A percentile compares a stretch with the other conserved stretches of the same genome.
phyloP scores from a whole-genome alignment of 2,329 filamentous ascomycete species.

The Westerdykella ornata region DNA sequence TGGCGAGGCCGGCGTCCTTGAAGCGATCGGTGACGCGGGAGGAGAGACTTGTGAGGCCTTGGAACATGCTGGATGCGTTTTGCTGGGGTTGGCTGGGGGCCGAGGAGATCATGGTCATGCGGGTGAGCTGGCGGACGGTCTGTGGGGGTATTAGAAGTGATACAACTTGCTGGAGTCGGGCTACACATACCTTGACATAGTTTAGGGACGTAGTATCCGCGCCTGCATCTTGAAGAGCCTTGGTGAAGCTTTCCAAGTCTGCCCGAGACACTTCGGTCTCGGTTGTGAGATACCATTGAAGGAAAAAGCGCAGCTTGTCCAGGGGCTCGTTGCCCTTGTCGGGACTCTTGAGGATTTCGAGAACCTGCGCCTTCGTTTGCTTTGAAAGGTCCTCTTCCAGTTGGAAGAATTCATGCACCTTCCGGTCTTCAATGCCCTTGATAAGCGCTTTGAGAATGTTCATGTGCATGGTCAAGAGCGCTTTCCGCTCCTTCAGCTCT shows the following conservation, averaged over 20 bases:
- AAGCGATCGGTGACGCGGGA: conserved; percentile 88
- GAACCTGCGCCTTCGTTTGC: conserved; percentile 79
- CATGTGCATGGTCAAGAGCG: conserved; percentile 89
- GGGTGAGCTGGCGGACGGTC: conserved; percentile 80
- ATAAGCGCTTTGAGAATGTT: conserved; percentile 79
- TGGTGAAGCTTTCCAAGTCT: conserved; percentile 81
- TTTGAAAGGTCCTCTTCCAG: conserved; percentile 89
- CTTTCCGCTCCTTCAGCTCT: conserved; percentile 85
- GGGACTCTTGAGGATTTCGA: conserved; percentile 75
- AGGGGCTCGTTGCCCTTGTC: conserved; percentile 75
- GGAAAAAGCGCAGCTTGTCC: conserved; percentile 88
- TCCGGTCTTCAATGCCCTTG: conserved; percentile 85
- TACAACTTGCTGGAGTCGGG: background rate
- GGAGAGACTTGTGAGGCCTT: conserved; percentile 85
- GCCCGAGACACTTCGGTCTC: conserved; percentile 77
- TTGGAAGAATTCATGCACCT: conserved; percentile 94
- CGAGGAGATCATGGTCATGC: conserved; percentile 96
- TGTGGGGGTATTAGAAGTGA: conserved; percentile 1
- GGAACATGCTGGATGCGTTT: conserved; percentile 73
- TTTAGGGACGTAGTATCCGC: conserved; percentile 70
- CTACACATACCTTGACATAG: conserved; percentile 56
- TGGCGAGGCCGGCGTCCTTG: conserved; percentile 78
- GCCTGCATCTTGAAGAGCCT: conserved; percentile 69
- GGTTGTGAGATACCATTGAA: conserved; percentile 87
- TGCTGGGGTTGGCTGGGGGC: conserved; percentile 61